Evolutionary conservation across 768 basidiomycete genomes (phyloP).

Genomic region (Cystofilobasidium ferigula): DNA sequence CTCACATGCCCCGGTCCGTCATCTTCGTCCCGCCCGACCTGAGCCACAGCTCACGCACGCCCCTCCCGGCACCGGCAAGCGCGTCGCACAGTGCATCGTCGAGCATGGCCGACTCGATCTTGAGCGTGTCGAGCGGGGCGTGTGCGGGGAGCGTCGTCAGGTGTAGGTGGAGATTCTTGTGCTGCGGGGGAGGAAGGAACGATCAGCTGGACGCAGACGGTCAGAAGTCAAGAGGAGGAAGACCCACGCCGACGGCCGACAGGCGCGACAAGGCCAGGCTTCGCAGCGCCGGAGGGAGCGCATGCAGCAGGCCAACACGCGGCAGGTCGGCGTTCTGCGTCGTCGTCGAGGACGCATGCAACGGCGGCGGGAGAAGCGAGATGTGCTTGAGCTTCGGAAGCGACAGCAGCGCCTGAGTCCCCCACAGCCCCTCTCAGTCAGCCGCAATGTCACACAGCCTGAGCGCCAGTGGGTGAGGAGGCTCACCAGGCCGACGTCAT

Average conservation of each 20-base stretch:
- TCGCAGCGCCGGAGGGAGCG: not conserved
- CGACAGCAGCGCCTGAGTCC: conserved; percentile 8
- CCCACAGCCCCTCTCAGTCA: not conserved
- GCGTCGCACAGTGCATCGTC: conserved; percentile 15
- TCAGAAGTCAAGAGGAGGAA: not conserved
- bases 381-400: conserved; percentile 14
- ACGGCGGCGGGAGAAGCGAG: conserved; percentile 16
- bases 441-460: not conserved
- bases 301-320: conserved; percentile 14
- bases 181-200: not conserved
- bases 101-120: conserved; percentile 11
- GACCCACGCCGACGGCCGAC: conserved; percentile 14
- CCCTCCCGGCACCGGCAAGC: conserved; percentile 9
- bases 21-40: conserved; percentile 17
- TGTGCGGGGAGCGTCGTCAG: conserved; percentile 17
- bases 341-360: conserved; percentile 7
- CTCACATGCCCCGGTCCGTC: conserved; percentile 18
- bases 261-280: conserved; percentile 14
- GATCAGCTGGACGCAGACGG: not conserved
- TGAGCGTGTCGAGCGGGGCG: conserved; percentile 10
- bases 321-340: conserved; percentile 21
- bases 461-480: no score
- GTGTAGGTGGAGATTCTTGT: conserved; percentile 15
- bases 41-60: conserved; percentile 19
- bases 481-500: conserved; percentile 20